Base-by-base conservation (phyloP, 2,329 filamentous ascomycete genomes). In the Aspergillus glaucus region DNA sequence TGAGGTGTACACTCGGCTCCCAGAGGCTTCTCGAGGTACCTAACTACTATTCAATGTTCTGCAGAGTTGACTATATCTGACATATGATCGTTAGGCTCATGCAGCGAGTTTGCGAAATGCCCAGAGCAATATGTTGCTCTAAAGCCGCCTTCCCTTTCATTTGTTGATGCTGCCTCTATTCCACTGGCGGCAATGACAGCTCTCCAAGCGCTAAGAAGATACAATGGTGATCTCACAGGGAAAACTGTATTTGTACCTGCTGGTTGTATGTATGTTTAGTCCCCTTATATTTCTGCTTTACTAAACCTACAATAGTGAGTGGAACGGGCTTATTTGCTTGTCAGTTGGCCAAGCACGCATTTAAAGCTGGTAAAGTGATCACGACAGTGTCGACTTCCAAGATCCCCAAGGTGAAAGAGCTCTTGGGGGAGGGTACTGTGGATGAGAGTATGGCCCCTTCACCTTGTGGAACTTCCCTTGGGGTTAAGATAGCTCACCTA, bases 321-420 rank as follows among this genome's bases (percentile, higher is more conserved):
- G 75, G 70, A 1, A 74, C 72, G 0, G 78, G 79, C 0, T 65
- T 69, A 2, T 60, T 73, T 22, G 74, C 64, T 0, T 68, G 75
- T 22, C 77, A 81, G 59, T 59, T 80, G 2, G 73, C 77, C 3
- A 77, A 75, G 54, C 75, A 76, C 24, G 67, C 75, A 3, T 79
- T 76, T 43, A 67, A 72, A 0, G 78, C 73, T 1, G 59, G 59
- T 0, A 71, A 65, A 43, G 64, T 81, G 47, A 74, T 81, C 43
- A 69, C 76, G 0, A 79, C 77, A 0, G 75, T 77, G 0, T 80
- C 78, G 4, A 79, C 77, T 21, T 51, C 69, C 8, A 81, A 81
- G 60, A 50, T 81, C 28, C 51, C 63, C 0, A 64, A 74, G 19
- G 73, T 79, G 0, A 68, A 72, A 39, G 54, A 70, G 49, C 55